Evolutionary conservation across 2,329 filamentous ascomycete species (phyloP).

Genomic region (Arthrobotrys musiformis): DNA sequence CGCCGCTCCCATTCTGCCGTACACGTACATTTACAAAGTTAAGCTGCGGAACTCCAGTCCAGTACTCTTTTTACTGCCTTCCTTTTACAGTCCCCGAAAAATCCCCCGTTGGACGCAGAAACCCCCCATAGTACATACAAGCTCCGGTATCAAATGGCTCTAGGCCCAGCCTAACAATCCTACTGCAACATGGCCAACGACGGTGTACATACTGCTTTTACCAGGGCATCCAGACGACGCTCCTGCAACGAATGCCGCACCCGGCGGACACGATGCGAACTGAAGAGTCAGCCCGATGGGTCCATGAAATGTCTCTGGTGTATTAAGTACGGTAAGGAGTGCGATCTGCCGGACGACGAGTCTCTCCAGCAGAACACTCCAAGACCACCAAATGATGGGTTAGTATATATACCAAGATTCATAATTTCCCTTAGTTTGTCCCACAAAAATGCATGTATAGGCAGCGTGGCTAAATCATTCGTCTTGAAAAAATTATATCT

Average conservation of each 20-base stretch:
- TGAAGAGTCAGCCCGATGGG: constrained; percentile 53
- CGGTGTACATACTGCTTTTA: constrained; percentile 35
- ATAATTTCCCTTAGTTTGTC: constrained; percentile 24
- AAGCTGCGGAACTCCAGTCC: constrained; percentile 2
- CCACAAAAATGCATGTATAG: constrained; percentile 1
- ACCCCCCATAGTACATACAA: constrained; percentile 9
- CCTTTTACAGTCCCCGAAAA: constrained; percentile 44
- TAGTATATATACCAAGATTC: constrained; percentile 26
- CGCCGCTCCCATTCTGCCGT: constrained; percentile 42
- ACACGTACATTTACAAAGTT: constrained; percentile 27
- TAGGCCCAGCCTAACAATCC: constrained; percentile 8
- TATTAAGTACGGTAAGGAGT: constrained; percentile 57
- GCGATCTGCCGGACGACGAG: constrained; percentile 56
- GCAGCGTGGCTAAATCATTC: constrained; percentile 18
- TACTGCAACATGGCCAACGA: constrained; percentile 43
- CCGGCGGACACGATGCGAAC: constrained; percentile 57
- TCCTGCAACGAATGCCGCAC: constrained; percentile 58
- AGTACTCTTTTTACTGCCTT: constrained; percentile 23
- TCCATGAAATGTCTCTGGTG: constrained; percentile 58
- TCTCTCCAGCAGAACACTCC: constrained; percentile 49
- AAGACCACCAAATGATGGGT: constrained; percentile 58
- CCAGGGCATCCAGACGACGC: constrained; percentile 47
- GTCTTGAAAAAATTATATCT: constrained; percentile 10
- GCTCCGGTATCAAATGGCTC: constrained; percentile 31
- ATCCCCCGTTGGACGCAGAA: constrained; percentile 15